These are phyloP conservation scores for Ramularia collo-cygni DNA, from an alignment of 2,329 filamentous ascomycete species.

Conservation along the genomic window DNA sequence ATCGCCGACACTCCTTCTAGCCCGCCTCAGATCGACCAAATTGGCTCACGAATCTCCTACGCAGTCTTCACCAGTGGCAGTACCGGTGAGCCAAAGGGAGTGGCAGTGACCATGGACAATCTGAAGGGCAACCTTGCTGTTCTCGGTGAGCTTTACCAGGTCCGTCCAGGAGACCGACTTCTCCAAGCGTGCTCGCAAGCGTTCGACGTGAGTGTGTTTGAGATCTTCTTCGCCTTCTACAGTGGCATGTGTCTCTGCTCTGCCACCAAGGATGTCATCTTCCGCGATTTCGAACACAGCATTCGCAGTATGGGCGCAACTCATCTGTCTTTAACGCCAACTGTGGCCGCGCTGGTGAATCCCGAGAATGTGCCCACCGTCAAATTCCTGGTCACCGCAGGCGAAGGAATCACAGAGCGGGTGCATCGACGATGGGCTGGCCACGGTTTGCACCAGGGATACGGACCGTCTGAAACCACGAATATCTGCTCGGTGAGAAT, in stretches of 20 bases:
- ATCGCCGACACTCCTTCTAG: slow-evolving; percentile 32
- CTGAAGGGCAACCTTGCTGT: slow-evolving; percentile 68
- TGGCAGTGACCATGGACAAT: slow-evolving; percentile 69
- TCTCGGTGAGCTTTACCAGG: slow-evolving; percentile 61
- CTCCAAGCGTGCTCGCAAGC: slow-evolving; percentile 78
- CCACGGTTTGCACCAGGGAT: slow-evolving; percentile 66
- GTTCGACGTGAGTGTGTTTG: slow-evolving; percentile 83
- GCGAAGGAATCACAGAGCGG: slow-evolving; percentile 68
- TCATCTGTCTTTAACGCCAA: slow-evolving; percentile 79
- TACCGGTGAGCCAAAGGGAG: slow-evolving; percentile 72
- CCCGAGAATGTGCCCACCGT: slow-evolving; percentile 64
- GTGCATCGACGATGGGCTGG: slow-evolving; percentile 65
- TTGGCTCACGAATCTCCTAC: slow-evolving; percentile 55
- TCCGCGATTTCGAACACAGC: slow-evolving; percentile 61
- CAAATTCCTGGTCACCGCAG: slow-evolving; percentile 70
- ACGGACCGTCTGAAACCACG: slow-evolving; percentile 79
- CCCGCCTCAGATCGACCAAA: slow-evolving; percentile 24
- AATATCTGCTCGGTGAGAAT: slow-evolving; percentile 75
- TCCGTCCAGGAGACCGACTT: slow-evolving; percentile 48
- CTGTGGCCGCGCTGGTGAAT: slow-evolving; percentile 68
- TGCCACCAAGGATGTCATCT: slow-evolving; percentile 65
- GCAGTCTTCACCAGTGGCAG: slow-evolving; percentile 79
- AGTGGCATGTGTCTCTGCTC: slow-evolving; percentile 73
- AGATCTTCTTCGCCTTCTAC: slow-evolving; percentile 81
- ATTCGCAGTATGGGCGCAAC: slow-evolving; percentile 61